Percentiles rank a stretch among this genome's conserved stretches.
Conservation (phyloP, 1,139 yeast genomes). For the Diutina siamensis region DNA sequence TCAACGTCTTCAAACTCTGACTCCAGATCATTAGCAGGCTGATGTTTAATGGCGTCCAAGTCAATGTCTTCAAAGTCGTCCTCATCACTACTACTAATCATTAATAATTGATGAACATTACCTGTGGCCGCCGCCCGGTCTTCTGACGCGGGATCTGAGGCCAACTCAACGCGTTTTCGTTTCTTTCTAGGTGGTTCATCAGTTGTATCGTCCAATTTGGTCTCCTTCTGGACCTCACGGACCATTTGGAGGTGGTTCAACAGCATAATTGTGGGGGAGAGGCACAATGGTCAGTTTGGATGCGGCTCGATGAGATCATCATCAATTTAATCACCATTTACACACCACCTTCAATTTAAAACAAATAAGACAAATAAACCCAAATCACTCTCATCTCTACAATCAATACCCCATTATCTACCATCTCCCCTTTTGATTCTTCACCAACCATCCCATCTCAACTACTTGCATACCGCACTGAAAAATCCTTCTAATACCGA, state of each 20-base stretch:
- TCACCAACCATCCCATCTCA: neutral
- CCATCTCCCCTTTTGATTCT: neutral
- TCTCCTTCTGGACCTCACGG: neutral
- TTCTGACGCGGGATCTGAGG: neutral
- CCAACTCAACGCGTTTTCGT: neutral
- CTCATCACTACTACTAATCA: neutral
- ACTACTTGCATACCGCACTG: neutral
- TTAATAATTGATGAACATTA: neutral
- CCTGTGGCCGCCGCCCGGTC: neutral
- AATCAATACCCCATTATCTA: too few relatives aligned
- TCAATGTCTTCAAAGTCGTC: neutral
- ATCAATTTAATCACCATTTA: too few relatives aligned
- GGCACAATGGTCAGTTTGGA: neutral
- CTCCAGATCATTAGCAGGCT: conserved; percentile 7
- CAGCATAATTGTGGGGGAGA: conserved; percentile 3
- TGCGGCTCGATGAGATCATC: too few relatives aligned
- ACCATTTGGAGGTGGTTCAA: conserved; percentile 1
- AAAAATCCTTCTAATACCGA: neutral
- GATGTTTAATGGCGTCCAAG: neutral
- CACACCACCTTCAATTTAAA: neutral
- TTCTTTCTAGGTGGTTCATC: neutral
- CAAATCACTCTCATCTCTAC: too few relatives aligned
- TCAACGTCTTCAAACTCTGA: conserved; percentile 18
- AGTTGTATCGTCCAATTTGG: neutral
- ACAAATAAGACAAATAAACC: too few relatives aligned